phyloP scores from a whole-genome alignment of 225 moss, liverwort and hornwort species.

The Pseudoscleropodium purum region DNA sequence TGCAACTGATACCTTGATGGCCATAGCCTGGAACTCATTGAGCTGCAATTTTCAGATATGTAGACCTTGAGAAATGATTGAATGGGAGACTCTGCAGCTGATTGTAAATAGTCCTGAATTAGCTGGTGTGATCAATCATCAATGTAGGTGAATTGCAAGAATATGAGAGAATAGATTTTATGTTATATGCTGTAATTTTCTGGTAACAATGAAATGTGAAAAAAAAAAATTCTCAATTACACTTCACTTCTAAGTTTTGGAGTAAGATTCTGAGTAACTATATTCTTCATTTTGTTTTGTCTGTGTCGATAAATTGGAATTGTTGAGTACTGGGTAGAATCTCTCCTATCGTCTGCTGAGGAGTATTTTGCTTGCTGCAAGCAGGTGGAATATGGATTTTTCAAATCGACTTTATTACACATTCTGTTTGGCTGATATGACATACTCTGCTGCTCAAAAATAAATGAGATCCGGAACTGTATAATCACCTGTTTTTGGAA shows the following conservation, averaged over 20 bases:
- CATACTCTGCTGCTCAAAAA: too few relatives aligned
- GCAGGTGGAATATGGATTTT: neutral
- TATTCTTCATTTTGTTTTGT: neutral
- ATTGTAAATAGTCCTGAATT: neutral
- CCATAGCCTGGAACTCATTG: too few relatives aligned
- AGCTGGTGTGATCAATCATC: neutral
- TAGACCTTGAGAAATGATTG: neutral
- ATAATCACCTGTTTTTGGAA: neutral
- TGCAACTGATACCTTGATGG: neutral
- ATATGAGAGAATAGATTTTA: neutral
- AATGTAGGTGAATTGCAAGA: neutral
- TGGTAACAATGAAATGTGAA: neutral
- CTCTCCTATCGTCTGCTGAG: neutral
- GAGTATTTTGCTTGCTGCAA: neutral
- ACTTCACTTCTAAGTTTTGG: neutral
- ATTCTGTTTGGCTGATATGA: too few relatives aligned
- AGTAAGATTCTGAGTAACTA: neutral
- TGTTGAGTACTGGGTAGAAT: neutral
- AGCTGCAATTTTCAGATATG: too few relatives aligned
- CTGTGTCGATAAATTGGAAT: neutral
- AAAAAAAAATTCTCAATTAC: too few relatives aligned
- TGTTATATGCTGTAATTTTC: too few relatives aligned
- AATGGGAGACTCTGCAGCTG: too few relatives aligned
- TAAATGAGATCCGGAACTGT: too few relatives aligned
- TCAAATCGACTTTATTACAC: neutral